phyloP scores from a whole-genome alignment of 148 eudicot genomes.

The Fallopia convolvulus region DNA sequence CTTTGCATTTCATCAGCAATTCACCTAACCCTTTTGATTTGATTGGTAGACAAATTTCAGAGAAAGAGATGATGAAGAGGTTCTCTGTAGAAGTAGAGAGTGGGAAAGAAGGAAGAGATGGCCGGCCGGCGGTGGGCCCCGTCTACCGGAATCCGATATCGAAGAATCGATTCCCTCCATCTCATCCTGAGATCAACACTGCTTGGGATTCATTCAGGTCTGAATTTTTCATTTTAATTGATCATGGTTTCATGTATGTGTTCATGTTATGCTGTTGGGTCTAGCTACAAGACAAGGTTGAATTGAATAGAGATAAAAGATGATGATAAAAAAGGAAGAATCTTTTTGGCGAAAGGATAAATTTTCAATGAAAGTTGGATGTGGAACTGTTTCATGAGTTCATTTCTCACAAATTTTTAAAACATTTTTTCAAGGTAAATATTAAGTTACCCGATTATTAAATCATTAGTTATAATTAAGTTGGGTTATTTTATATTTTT shows the following conservation, averaged over 20 bases:
- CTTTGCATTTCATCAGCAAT: neutral
- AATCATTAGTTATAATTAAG: no score
- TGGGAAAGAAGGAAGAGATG: constrained; percentile 61
- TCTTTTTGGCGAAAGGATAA: neutral
- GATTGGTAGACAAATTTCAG: neutral
- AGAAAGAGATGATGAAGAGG: constrained; percentile 27
- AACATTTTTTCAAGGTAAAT: no score
- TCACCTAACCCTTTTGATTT: neutral
- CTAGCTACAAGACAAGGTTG: no score
- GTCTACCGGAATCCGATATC: constrained; percentile 56
- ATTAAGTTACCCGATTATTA: no score
- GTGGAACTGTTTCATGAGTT: neutral
- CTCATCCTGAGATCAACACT: constrained; percentile 45
- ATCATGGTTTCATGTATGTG: neutral
- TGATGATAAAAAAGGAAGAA: no score
- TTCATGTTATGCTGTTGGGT: neutral
- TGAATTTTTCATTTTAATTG: neutral
- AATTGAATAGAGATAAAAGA: no score
- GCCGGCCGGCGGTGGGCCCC: constrained; percentile 70
- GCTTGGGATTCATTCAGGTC: constrained; percentile 92
- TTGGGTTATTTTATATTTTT: no score
- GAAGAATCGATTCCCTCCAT: constrained; percentile 53
- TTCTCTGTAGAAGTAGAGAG: constrained; percentile 59
- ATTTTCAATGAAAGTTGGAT: neutral
- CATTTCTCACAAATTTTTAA: no score